phyloP scores from a whole-genome alignment of 2,329 filamentous ascomycete genomes.

The Fusarium subglutinans region DNA sequence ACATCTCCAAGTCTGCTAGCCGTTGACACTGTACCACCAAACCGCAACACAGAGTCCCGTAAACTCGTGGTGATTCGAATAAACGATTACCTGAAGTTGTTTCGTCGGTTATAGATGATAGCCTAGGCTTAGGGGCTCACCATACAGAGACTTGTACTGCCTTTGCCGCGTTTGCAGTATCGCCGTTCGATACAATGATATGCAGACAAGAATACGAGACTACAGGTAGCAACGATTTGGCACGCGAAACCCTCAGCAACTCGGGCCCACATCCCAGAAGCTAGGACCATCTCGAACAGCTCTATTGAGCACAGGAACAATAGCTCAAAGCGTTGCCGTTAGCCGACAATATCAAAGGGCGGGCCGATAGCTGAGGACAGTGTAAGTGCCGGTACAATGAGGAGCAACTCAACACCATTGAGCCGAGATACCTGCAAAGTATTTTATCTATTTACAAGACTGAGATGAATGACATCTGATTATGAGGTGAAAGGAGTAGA shows the following conservation, averaged over 20 bases:
- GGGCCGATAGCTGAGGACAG: not conserved
- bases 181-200: not conserved
- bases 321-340: not conserved
- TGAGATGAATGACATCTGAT: not conserved
- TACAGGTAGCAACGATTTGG: not conserved
- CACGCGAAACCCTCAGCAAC: not conserved
- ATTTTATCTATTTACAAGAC: not conserved
- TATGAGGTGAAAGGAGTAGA: not conserved
- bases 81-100: not conserved
- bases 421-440: not conserved
- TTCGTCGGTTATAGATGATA: not conserved
- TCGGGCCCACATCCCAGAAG: not conserved
- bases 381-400: not conserved
- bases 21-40: not conserved
- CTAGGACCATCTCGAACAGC: not conserved
- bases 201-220: not conserved
- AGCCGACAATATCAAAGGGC: slow-evolving; percentile 22
- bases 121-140: no score
- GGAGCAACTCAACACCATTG: not conserved
- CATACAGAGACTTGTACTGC: not conserved
- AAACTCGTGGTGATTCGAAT: not conserved
- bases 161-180: not conserved
- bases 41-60: not conserved
- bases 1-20: not conserved
- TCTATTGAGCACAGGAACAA: not conserved